Evolutionary conservation across 2,329 filamentous ascomycete genomes (phyloP).

Genomic region (Cercospora citrullina): DNA sequence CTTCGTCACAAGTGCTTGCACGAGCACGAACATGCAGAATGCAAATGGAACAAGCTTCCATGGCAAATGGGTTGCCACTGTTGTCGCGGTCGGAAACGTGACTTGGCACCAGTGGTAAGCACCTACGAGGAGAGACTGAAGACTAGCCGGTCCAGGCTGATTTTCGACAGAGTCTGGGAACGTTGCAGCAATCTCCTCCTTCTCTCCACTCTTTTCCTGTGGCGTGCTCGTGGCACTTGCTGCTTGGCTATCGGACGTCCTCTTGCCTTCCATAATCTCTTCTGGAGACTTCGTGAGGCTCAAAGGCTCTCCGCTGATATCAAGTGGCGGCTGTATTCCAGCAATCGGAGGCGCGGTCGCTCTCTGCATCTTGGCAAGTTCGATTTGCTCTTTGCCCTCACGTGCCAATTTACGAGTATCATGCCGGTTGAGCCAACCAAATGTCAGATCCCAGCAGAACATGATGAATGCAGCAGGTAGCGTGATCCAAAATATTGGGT

Average conservation of each 20-base stretch:
- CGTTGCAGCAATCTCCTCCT: not conserved
- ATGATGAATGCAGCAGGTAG: constrained; percentile 67
- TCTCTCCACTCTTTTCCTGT: not conserved
- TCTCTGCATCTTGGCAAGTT: constrained; percentile 46
- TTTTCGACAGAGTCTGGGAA: constrained; percentile 10
- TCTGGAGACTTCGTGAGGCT: constrained; percentile 15
- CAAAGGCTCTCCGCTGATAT: not conserved
- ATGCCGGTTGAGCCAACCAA: constrained; percentile 63
- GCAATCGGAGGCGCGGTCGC: constrained; percentile 23
- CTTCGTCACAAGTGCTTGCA: constrained; percentile 70
- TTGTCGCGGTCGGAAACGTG: constrained; percentile 69
- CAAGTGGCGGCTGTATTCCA: constrained; percentile 4
- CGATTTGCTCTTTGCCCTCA: constrained; percentile 52
- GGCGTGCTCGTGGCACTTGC: constrained; percentile 2
- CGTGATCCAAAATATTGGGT: constrained; percentile 68
- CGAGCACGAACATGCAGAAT: constrained; percentile 72
- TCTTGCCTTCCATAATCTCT: not conserved
- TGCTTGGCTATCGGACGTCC: not conserved
- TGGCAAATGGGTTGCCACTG: constrained; percentile 65
- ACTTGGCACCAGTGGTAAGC: constrained; percentile 62
- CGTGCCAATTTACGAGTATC: constrained; percentile 64
- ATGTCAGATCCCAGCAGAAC: constrained; percentile 66
- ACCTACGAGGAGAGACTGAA: constrained; percentile 53
- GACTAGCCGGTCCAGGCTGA: constrained; percentile 42
- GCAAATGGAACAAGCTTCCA: constrained; percentile 69